These are phyloP conservation scores for Hypericum androsaemum DNA, from an alignment of 345 rosid species.

Conservation along the genomic window DNA sequence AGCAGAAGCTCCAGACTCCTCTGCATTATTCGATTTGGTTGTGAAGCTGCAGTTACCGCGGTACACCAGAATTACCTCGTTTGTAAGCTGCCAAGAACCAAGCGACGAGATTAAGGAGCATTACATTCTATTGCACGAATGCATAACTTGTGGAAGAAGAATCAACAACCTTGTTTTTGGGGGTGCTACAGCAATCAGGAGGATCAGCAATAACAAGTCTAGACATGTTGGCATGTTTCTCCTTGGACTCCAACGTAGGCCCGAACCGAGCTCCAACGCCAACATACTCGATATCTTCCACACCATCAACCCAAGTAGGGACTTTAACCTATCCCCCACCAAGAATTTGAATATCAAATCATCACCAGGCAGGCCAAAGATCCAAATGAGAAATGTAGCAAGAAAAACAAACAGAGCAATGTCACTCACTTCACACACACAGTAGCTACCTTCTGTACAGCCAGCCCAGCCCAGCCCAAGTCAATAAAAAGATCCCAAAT, in stretches of 20 bases:
- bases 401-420: no score
- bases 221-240: conserved; percentile 58
- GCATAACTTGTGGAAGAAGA: background rate
- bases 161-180: conserved; percentile 44
- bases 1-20: conserved; percentile 66
- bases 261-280: conserved; percentile 96
- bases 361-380: no score
- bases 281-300: conserved; percentile 57
- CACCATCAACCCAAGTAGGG: conserved; percentile 54
- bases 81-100: conserved; percentile 38
- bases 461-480: no score
- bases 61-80: conserved; percentile 58
- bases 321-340: conserved; percentile 56
- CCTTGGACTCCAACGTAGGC: conserved; percentile 68
- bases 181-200: conserved; percentile 61
- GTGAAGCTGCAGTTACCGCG: conserved; percentile 89
- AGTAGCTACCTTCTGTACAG: no score
- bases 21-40: conserved; percentile 59
- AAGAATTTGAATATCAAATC: no score
- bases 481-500: no score
- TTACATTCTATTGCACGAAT: background rate
- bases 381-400: no score
- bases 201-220: conserved; percentile 63
- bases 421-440: no score
- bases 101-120: conserved; percentile 9